Evolutionary conservation across 2,329 filamentous ascomycete species (phyloP), one percentile per base, ranked within the genome.

Genomic region (Thelonectria discophora): DNA sequence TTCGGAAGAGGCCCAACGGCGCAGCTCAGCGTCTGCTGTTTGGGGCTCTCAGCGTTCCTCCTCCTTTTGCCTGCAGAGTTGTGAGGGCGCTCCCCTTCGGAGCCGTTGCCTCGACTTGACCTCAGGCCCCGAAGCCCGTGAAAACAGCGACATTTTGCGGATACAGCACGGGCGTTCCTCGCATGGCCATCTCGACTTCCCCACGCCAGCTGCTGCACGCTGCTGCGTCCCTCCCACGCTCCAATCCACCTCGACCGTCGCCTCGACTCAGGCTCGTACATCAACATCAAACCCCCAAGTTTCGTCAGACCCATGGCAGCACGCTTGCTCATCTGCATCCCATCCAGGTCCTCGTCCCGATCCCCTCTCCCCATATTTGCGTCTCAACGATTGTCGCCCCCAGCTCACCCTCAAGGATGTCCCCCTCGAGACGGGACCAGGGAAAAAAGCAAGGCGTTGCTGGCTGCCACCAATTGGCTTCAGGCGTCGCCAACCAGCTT

Each of bases 361-460:
- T 55, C 45, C 53, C 42, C 32, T 37, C 18, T 55, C 18, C 27
- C 32, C 45, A 37, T 40, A 47, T 50, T 40, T 15, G 39, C 48
- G 51, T 50, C 47, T 60, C 57, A 45, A 18, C 37, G 54, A 57
- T 43, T 50, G 46, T 57, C 46, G 37, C 46, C 51, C 49, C 50
- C 57, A 45, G 57, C 21, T 39, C 57, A 51, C 52, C 52, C 47
- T 45, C 53, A 53, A 48, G 48, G 17, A 40, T 47, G 21, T 47
- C 24, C 53, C 58, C 56, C 40, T 48, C 42, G 53, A 53, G 30
- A 32, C 48, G 24, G 39, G 55, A 47, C 37, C 32, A 47, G 21
- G 46, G 49, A 30, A 42, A 42, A 60, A 61, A 61, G 53, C 48
- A 57, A 61, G 37, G 43, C 42, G 48, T 49, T 27, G 53, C 21